Conservation (phyloP, 148 eudicot species). For the Mesembryanthemum crystallinum region DNA sequence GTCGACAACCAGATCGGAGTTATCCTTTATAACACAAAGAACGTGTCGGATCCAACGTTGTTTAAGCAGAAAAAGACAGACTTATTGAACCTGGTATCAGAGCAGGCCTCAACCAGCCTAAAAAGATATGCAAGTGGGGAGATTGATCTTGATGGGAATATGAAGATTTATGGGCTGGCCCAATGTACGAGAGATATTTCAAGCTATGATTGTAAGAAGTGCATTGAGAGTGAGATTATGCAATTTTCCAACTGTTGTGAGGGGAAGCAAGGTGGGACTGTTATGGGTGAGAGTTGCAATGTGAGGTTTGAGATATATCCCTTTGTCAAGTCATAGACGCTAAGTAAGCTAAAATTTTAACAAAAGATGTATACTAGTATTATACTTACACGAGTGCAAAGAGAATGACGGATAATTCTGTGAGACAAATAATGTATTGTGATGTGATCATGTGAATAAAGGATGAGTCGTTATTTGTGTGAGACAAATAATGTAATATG, state of each 20-base stretch:
- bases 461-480: too few relatives aligned
- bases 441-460: too few relatives aligned
- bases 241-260: conserved; percentile 28
- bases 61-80: conserved; percentile 12
- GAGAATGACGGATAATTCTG: too few relatives aligned
- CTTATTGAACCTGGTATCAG: conserved; percentile 20
- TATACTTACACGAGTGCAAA: too few relatives aligned
- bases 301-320: conserved; percentile 36
- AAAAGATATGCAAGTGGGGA: conserved; percentile 19
- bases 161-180: conserved; percentile 33
- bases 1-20: conserved; percentile 25
- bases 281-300: conserved; percentile 40
- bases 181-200: conserved; percentile 40
- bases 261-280: conserved; percentile 35
- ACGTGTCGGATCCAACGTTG: conserved; percentile 18
- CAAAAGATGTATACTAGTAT: too few relatives aligned
- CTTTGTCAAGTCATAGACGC: background rate
- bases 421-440: too few relatives aligned
- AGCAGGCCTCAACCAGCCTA: too few relatives aligned
- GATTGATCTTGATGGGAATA: conserved; percentile 5
- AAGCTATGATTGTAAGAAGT: conserved; percentile 31
- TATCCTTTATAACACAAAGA: conserved; percentile 13
- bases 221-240: conserved; percentile 20
- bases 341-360: too few relatives aligned
- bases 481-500: too few relatives aligned